Percentiles rank a stretch among this genome's conserved stretches.
phyloP scores from a whole-genome alignment of 2,329 filamentous ascomycete genomes.

The Trichoderma sp. region DNA sequence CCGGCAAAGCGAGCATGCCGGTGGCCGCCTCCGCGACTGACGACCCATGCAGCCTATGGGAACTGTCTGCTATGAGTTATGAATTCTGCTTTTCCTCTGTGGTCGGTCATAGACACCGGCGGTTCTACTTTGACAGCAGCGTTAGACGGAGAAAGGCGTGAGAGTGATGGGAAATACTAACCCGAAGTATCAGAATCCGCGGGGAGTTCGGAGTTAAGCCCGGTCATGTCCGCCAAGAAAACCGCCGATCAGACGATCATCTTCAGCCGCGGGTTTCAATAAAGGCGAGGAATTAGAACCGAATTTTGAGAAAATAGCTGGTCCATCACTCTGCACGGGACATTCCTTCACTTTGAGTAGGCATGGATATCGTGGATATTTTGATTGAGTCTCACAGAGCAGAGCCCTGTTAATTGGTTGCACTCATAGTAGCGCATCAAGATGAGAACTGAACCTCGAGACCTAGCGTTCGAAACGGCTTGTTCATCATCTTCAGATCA shows the following conservation, averaged over 20 bases:
- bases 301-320: neutral
- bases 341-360: neutral
- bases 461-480: slow-evolving; percentile 73
- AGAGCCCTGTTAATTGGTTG: neutral
- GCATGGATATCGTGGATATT: neutral
- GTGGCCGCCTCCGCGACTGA: slow-evolving; percentile 5
- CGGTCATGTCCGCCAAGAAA: neutral
- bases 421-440: slow-evolving; percentile 40
- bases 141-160: neutral
- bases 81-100: neutral
- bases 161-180: neutral
- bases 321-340: neutral
- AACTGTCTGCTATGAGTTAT: neutral
- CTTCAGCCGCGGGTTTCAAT: neutral
- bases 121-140: neutral
- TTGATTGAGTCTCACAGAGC: neutral
- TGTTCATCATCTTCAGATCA: slow-evolving; percentile 72
- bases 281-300: neutral
- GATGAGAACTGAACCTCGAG: slow-evolving; percentile 82
- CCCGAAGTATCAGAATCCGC: neutral
- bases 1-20: slow-evolving; percentile 13
- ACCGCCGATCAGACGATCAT: neutral
- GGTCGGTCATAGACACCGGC: neutral
- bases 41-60: neutral
- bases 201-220: slow-evolving; percentile 5